Conservation (phyloP, 176 grass and related monocot species). For the Oryza punctata region DNA sequence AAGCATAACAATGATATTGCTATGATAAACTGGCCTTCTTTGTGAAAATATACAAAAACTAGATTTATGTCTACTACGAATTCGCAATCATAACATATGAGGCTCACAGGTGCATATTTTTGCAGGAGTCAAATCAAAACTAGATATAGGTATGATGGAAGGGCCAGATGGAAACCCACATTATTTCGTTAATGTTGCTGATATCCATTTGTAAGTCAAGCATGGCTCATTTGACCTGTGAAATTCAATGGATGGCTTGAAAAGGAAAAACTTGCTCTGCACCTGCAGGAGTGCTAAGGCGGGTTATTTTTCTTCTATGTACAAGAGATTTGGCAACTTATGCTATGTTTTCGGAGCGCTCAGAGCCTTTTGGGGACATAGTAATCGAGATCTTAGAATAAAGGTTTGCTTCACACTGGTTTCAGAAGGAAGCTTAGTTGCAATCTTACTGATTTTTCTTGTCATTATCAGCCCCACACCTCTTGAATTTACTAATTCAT, state of each 20-base stretch:
- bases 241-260: slow-evolving; percentile 27
- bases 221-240: slow-evolving; percentile 1
- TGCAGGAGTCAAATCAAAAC: slow-evolving; percentile 80
- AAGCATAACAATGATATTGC: not conserved
- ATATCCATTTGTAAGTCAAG: slow-evolving; percentile 89
- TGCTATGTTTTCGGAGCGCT: slow-evolving; percentile 90
- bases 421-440: slow-evolving; percentile 17
- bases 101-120: slow-evolving; percentile 34
- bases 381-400: slow-evolving; percentile 75
- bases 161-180: slow-evolving; percentile 57
- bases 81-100: slow-evolving; percentile 5
- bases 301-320: slow-evolving; percentile 91
- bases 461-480: not conserved
- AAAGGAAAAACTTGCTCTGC: slow-evolving; percentile 13
- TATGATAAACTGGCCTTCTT: not conserved
- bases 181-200: slow-evolving; percentile 96
- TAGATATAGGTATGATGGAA: slow-evolving; percentile 83
- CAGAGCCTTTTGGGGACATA: slow-evolving; percentile 83
- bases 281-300: slow-evolving; percentile 88
- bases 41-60: not conserved
- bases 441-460: slow-evolving; percentile 29
- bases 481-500: slow-evolving; percentile 19
- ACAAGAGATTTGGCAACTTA: slow-evolving; percentile 89
- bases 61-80: slow-evolving; percentile 14
- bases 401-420: slow-evolving; percentile 59